A percentile compares a stretch with the other conserved stretches of the same genome.
Evolutionary conservation across 1,284 basidiomycete species (phyloP).

Genomic region (Moesziomyces sp.): DNA sequence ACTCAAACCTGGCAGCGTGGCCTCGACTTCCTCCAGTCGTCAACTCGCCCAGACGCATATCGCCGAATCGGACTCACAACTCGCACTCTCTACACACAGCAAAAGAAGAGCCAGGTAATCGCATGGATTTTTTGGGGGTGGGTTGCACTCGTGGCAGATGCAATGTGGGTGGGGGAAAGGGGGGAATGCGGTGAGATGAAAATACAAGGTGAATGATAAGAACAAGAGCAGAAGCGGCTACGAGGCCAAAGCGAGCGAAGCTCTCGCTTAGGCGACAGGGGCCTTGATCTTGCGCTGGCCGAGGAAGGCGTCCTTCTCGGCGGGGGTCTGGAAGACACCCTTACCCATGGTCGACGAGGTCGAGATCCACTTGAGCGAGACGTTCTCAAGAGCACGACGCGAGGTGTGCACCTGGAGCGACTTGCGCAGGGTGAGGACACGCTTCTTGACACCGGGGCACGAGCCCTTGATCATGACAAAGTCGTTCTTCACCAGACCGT

Average conservation of each 20-base stretch:
- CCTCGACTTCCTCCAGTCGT: too few relatives aligned
- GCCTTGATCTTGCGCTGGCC: constrained; percentile 71
- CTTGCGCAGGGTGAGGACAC: constrained; percentile 80
- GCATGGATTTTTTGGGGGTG: constrained; percentile 39
- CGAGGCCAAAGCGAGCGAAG: constrained; percentile 6
- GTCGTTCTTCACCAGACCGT: constrained; percentile 98
- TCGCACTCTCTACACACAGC: too few relatives aligned
- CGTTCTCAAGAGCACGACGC: constrained; percentile 81
- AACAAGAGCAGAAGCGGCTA: constrained; percentile 13
- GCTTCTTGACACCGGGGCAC: constrained; percentile 95
- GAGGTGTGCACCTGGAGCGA: constrained; percentile 67
- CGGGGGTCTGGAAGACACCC: constrained; percentile 92
- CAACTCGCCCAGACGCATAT: too few relatives aligned
- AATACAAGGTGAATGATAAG: constrained; percentile 23
- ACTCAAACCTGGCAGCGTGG: too few relatives aligned
- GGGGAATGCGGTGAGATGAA: constrained; percentile 18
- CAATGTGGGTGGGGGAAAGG: constrained; percentile 18
- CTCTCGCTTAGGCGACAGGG: constrained; percentile 42
- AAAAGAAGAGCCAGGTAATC: constrained; percentile 36
- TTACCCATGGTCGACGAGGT: constrained; percentile 91
- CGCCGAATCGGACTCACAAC: too few relatives aligned
- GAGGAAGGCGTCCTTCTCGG: constrained; percentile 94
- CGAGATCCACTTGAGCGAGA: constrained; percentile 98
- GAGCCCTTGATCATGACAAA: constrained; percentile 84
- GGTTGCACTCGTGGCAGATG: constrained; percentile 38